Base-by-base conservation (phyloP, 768 basidiomycete genomes). In the Mycena pura region DNA sequence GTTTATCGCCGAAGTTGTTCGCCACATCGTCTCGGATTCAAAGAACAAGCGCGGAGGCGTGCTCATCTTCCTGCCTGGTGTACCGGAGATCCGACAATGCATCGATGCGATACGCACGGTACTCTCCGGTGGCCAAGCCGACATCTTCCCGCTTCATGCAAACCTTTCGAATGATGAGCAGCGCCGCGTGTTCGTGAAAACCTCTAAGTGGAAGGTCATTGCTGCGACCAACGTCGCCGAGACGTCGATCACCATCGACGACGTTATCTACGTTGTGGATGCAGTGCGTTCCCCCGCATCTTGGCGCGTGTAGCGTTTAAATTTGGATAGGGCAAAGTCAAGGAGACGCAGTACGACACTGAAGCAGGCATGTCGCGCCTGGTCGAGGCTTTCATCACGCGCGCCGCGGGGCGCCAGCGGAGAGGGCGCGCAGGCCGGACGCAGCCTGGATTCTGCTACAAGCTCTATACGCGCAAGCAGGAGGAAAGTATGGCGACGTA, bases 221-320 rank as follows among this genome's bases (percentile, higher is more conserved):
- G 92, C 87, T 0, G 85, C 94, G 0, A 97, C 96, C 3, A 97
- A 97, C 69, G 92, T 98, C 28, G 93, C 93, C 6, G 93, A 95
- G 87, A 95, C 93, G 1, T 93, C 92, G 3, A 91, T 96, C 53
- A 95, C 94, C 1, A 94, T 97, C 56, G 91, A 95, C 68, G 94
- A 96, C 68, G 83, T 96, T 22, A 80, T 90, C 34, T 93, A 91
- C 68, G 93, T 96, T 21, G 82, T 96, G 13, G 94, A 96, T 69
- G 78, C 85, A 0, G 63, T 65, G 36, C 15, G 63, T 61, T 17
- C 19, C 34, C 7, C 5, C 6, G n/a, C 8, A 19, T 6, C n/a
- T 47, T 3, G 1, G 21, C 2, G 19, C 15, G 5, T 17, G 2
- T 6, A 5, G 25, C 44, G 29, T 31, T 61, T 31, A 45, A n/a